phyloP scores from a whole-genome alignment of 2,329 filamentous ascomycete genomes.

The Pseudogymnoascus sp. region DNA sequence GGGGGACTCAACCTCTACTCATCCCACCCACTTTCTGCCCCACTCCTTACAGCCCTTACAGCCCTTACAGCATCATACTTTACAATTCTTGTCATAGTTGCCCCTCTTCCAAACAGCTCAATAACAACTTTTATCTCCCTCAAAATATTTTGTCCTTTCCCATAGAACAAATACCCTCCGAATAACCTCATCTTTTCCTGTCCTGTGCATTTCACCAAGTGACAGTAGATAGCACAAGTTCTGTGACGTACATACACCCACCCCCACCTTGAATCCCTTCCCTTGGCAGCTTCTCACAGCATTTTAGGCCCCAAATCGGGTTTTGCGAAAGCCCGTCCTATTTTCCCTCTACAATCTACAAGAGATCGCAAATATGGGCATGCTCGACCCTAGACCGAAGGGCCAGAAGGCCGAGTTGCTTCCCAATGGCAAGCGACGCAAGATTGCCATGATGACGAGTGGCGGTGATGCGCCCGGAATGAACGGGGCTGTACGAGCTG shows the following conservation, averaged over 20 bases:
- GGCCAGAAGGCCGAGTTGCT: background rate
- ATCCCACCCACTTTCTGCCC: slow-evolving; percentile 9
- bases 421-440: slow-evolving; percentile 23
- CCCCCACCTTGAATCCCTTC: background rate
- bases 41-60: slow-evolving; percentile 11
- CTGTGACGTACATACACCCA: slow-evolving; percentile 3
- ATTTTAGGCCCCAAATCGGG: background rate
- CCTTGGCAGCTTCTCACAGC: slow-evolving; percentile 3
- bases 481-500: slow-evolving; percentile 64
- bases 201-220: background rate
- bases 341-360: background rate
- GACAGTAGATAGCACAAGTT: background rate
- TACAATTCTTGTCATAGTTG: slow-evolving; percentile 3
- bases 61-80: slow-evolving; percentile 6
- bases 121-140: background rate
- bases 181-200: background rate
- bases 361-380: background rate
- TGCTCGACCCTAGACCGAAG: background rate
- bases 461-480: slow-evolving; percentile 70
- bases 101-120: background rate
- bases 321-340: background rate
- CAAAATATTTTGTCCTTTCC: background rate
- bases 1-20: background rate
- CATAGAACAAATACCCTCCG: background rate
- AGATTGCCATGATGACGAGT: slow-evolving; percentile 65